Conservation (phyloP, 2,329 filamentous ascomycete genomes). For the Xylaria polymorpha region DNA sequence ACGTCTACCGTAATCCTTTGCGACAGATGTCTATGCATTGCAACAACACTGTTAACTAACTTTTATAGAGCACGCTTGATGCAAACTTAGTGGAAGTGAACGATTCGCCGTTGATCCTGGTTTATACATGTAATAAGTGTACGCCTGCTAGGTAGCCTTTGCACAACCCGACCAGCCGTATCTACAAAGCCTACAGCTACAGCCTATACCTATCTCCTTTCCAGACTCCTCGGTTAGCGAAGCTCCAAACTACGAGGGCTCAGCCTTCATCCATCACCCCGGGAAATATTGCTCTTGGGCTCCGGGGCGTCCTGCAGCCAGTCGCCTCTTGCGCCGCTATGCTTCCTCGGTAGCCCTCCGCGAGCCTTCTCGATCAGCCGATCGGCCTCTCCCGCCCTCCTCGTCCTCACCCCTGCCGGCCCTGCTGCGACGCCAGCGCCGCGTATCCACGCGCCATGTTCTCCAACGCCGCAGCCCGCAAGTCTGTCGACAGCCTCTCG, state of each 20-base stretch:
- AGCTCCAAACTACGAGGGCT: neutral
- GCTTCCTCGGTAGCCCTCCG: constrained; percentile 60
- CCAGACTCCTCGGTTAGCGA: constrained; percentile 4
- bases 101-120: neutral
- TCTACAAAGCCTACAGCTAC: neutral
- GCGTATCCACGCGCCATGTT: constrained; percentile 62
- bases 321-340: constrained; percentile 53
- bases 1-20: constrained; percentile 4
- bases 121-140: neutral
- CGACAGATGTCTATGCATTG: constrained; percentile 19
- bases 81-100: too few relatives aligned
- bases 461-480: constrained; percentile 67
- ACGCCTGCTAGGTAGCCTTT: too few relatives aligned
- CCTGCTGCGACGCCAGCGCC: constrained; percentile 26
- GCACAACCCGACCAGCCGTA: neutral
- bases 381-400: constrained; percentile 50
- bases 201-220: neutral
- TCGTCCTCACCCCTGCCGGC: constrained; percentile 34
- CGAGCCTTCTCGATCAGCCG: constrained; percentile 53
- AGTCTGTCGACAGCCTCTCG: constrained; percentile 73
- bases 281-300: constrained; percentile 2
- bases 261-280: neutral
- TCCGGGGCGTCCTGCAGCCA: constrained; percentile 19
- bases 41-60: neutral
- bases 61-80: neutral